Percentiles rank a stretch among this genome's conserved stretches.
These are phyloP conservation scores for Sporothrix schenckii DNA, from an alignment of 2,329 filamentous ascomycete genomes.

Conservation along the genomic window DNA sequence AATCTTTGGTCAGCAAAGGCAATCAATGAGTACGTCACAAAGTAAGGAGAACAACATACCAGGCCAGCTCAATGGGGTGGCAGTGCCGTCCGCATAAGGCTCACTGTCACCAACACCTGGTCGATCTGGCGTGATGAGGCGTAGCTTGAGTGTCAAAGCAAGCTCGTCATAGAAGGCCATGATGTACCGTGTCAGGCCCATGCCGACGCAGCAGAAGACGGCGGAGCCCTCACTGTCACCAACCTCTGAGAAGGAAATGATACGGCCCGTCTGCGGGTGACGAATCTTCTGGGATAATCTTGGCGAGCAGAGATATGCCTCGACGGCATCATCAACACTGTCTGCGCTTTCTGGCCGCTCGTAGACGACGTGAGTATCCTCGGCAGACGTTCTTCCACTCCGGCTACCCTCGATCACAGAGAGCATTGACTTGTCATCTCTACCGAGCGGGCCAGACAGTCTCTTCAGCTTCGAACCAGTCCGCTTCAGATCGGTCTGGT, in stretches of 20 bases:
- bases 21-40: conserved; percentile 30
- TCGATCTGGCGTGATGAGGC: conserved; percentile 90
- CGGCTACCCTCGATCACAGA: conserved; percentile 43
- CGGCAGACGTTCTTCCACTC: conserved; percentile 34
- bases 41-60: conserved; percentile 57
- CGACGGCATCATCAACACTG: conserved; percentile 85
- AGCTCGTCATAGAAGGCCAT: conserved; percentile 98
- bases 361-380: conserved; percentile 53
- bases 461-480: conserved; percentile 63
- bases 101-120: conserved; percentile 94
- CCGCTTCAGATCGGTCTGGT: conserved; percentile 53
- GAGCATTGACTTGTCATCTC: conserved; percentile 43
- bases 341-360: conserved; percentile 79
- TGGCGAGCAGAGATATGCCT: conserved; percentile 79
- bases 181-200: conserved; percentile 94
- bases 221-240: conserved; percentile 89
- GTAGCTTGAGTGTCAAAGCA: conserved; percentile 81
- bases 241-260: conserved; percentile 95
- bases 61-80: conserved; percentile 90
- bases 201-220: conserved; percentile 95
- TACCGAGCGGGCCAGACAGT: conserved; percentile 54
- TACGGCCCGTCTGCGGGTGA: conserved; percentile 81
- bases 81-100: conserved; percentile 75
- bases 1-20: conserved; percentile 12
- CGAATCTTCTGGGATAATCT: conserved; percentile 84